Conservation (phyloP, 495 filamentous ascomycete genomes). For the Evansstolkia leycettana region DNA sequence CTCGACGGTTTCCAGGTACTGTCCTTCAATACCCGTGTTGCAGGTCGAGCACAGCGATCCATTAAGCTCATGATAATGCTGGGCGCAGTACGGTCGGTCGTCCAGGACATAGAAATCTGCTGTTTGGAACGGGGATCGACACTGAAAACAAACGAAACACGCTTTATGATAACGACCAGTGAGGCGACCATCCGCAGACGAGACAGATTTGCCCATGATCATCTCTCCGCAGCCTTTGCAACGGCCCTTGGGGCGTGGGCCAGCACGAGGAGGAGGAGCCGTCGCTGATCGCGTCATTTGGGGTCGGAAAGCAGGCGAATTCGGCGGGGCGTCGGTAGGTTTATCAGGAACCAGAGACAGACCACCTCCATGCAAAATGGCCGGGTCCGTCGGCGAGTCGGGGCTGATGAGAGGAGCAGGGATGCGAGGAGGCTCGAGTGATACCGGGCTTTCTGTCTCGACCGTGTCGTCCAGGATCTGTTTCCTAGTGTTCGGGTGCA, state of each 20-base stretch:
- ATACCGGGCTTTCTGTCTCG: conserved; percentile 13
- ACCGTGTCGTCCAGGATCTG: conserved; percentile 9
- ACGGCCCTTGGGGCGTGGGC: conserved; percentile 47
- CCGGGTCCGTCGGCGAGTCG: conserved; percentile 51
- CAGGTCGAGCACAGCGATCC: conserved; percentile 71
- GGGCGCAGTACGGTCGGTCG: conserved; percentile 80
- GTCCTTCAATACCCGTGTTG: conserved; percentile 78
- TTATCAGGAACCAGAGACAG: conserved; percentile 28
- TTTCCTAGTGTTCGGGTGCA: conserved; percentile 11
- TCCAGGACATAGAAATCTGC: conserved; percentile 86
- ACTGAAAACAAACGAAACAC: conserved; percentile 87
- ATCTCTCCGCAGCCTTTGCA: conserved; percentile 71
- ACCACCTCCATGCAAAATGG: conserved; percentile 31
- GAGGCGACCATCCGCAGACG: conserved; percentile 83
- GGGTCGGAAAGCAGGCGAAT: conserved; percentile 13
- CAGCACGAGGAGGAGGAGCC: conserved; percentile 9
- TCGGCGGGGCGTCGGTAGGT: conserved; percentile 5
- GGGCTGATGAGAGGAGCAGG: conserved; percentile 23
- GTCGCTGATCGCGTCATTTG: conserved; percentile 14
- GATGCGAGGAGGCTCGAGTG: conserved; percentile 22
- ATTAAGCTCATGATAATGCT: conserved; percentile 89
- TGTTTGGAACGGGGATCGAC: conserved; percentile 68
- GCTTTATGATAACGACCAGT: conserved; percentile 88
- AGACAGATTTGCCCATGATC: conserved; percentile 86
- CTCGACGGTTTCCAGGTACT: conserved; percentile 73